phyloP scores from a whole-genome alignment of 2,329 filamentous ascomycete genomes.

The Thermoascus crustaceus region DNA sequence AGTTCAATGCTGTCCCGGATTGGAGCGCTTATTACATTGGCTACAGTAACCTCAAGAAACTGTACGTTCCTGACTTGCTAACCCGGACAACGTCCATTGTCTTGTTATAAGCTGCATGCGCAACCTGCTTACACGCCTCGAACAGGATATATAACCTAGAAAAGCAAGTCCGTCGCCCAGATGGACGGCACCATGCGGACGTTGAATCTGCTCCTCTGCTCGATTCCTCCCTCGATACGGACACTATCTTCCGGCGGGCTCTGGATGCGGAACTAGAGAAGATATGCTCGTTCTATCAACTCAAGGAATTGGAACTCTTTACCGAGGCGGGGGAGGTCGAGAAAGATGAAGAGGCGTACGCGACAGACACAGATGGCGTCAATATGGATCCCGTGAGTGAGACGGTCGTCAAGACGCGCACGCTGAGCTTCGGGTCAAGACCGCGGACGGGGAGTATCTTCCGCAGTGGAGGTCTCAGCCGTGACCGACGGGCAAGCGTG shows the following conservation, averaged over 20 bases:
- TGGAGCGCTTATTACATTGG: slow-evolving; percentile 98
- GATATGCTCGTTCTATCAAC: slow-evolving; percentile 79
- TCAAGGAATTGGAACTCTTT: slow-evolving; percentile 82
- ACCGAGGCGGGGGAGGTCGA: slow-evolving; percentile 72
- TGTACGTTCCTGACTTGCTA: slow-evolving; percentile 56
- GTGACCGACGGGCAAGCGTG: slow-evolving; percentile 39
- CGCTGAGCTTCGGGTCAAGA: slow-evolving; percentile 34
- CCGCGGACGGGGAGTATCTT: slow-evolving; percentile 45
- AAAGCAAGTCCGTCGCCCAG: slow-evolving; percentile 62
- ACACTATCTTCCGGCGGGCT: slow-evolving; percentile 70
- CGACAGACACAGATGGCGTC: slow-evolving; percentile 47
- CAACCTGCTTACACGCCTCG: background rate
- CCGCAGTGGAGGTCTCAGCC: slow-evolving; percentile 39
- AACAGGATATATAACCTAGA: slow-evolving; percentile 87
- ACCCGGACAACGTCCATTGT: no score
- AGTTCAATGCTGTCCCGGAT: slow-evolving; percentile 99
- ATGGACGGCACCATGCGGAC: slow-evolving; percentile 51
- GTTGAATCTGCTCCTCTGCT: slow-evolving; percentile 81
- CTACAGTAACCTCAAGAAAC: slow-evolving; percentile 97
- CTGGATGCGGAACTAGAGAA: slow-evolving; percentile 89
- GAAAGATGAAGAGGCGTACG: slow-evolving; percentile 61
- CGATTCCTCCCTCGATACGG: slow-evolving; percentile 57
- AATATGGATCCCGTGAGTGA: slow-evolving; percentile 38
- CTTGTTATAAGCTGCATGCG: slow-evolving; percentile 4
- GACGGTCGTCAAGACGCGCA: slow-evolving; percentile 33